Evolutionary conservation across 2,329 filamentous ascomycete species (phyloP).

Genomic region (Colletotrichum liriopes): DNA sequence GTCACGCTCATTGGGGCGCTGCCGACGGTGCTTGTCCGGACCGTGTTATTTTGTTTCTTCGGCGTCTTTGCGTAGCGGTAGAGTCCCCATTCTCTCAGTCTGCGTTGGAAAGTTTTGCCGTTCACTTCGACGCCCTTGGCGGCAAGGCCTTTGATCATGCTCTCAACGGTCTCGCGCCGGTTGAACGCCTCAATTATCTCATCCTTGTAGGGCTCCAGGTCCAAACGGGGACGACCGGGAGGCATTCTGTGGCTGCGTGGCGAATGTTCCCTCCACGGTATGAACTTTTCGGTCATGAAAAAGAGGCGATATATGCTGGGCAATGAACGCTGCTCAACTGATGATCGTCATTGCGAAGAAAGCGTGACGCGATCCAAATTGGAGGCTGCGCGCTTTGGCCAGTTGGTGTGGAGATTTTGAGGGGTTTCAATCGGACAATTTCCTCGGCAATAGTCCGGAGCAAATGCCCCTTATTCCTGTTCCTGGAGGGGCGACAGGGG

Average conservation of each 20-base stretch:
- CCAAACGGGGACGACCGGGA: constrained; percentile 30
- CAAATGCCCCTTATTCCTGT: background rate
- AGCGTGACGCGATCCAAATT: background rate
- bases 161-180: constrained; percentile 34
- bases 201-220: constrained; percentile 33
- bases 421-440: constrained; percentile 7
- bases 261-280: background rate
- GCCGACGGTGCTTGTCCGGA: background rate
- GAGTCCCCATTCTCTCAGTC: constrained; percentile 30
- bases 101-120: constrained; percentile 31
- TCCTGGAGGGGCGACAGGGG: background rate
- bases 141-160: constrained; percentile 30
- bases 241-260: constrained; percentile 14
- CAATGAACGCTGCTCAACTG: background rate
- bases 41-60: constrained; percentile 5
- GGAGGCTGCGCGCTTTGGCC: constrained; percentile 4
- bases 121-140: constrained; percentile 28
- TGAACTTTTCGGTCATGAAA: background rate
- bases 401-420: background rate
- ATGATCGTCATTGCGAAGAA: constrained; percentile 6
- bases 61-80: constrained; percentile 21
- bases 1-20: background rate
- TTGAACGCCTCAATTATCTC: constrained; percentile 32
- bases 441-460: background rate
- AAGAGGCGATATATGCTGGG: background rate